A percentile compares a stretch with the other conserved stretches of the same genome.
These are phyloP conservation scores for Boeremia exigua DNA, from an alignment of 2,329 filamentous ascomycete genomes.

Conservation along the genomic window DNA sequence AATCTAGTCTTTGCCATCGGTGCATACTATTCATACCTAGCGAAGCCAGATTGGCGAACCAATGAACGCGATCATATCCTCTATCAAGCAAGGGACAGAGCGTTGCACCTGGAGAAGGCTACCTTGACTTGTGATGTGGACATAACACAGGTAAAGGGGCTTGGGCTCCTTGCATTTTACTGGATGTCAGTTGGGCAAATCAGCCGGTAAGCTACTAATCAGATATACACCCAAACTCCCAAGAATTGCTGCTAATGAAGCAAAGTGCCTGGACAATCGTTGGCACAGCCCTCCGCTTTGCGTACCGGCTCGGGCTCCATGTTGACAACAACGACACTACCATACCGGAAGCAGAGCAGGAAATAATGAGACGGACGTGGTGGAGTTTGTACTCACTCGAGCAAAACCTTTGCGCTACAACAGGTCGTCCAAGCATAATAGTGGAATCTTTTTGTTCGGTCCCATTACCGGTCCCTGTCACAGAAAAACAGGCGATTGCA, in stretches of 20 bases:
- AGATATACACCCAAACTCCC: too few species aligned
- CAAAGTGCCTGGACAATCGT: conserved; percentile 48
- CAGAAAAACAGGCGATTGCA: conserved; percentile 28
- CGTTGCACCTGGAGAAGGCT: conserved; percentile 39
- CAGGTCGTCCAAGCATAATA: conserved; percentile 49
- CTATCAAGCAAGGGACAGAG: conserved; percentile 49
- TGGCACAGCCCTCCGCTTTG: conserved; percentile 46
- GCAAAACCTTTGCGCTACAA: conserved; percentile 47
- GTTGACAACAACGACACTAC: conserved; percentile 46
- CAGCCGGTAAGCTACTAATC: conserved; percentile 45
- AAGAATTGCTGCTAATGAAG: not conserved
- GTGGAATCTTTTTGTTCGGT: conserved; percentile 45
- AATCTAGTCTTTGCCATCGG: conserved; percentile 54
- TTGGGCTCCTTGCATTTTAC: conserved; percentile 50
- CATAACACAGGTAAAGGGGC: conserved; percentile 48
- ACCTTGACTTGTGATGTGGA: conserved; percentile 44
- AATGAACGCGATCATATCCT: conserved; percentile 44
- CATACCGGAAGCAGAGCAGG: conserved; percentile 37
- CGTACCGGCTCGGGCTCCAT: conserved; percentile 49
- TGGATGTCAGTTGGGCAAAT: conserved; percentile 50
- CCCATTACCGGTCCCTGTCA: conserved; percentile 38
- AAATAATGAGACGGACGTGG: conserved; percentile 49
- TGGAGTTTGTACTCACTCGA: conserved; percentile 51
- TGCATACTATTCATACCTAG: conserved; percentile 46
- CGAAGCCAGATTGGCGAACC: conserved; percentile 32